Base-by-base conservation (phyloP, 78 protist species). In the Dictyostelium purpureum region DNA sequence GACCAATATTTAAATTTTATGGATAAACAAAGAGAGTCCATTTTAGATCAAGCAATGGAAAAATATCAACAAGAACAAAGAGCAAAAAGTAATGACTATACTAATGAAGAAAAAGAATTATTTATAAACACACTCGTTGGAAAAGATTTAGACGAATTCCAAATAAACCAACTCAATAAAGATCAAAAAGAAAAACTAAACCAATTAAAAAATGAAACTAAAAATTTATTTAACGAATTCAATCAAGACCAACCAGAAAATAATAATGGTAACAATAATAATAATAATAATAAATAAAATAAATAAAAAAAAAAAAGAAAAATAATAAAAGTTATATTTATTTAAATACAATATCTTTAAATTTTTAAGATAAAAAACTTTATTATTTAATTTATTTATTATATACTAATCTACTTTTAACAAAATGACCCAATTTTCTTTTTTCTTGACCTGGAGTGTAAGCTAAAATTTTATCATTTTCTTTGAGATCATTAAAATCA, bases 351-450 rank as follows among this genome's bases (percentile, higher is more conserved):
- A 14, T 26, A 33, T 31, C 4, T 6, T n/a, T 3, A 9, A 3
- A 1, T 59, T 59, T 11, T 6, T 28, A 28, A 28, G 11, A 12
- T 59, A n/a, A 28, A 11, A 28, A 28, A n/a, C 28, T 28, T n/a
- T 10, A n/a, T 28, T 11, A n/a, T 59, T 28, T 14, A 5, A 12
- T 63, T 33, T 63, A 57, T 26, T 26, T 26, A 57, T 1, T 57
- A 33, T 33, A 12, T 33, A 6, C 33, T 16, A 31, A 63, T 16
- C 18, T 63, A 31, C 6, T 33, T 63, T 63, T 63, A 0, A 63
- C n/a, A 63, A 63, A 63, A 40, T 69, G 43, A 33, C 92, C 92
- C 12, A 85, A 63, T 45, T 70, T 59, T 73, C 92, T 85, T 4
- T 14, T 16, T 61, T 85, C 94, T 43, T 52, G 38, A 19, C 33